Percentiles rank a stretch among this genome's conserved stretches.
Conservation (phyloP, 768 basidiomycete species). For the Pisolithus albus region DNA sequence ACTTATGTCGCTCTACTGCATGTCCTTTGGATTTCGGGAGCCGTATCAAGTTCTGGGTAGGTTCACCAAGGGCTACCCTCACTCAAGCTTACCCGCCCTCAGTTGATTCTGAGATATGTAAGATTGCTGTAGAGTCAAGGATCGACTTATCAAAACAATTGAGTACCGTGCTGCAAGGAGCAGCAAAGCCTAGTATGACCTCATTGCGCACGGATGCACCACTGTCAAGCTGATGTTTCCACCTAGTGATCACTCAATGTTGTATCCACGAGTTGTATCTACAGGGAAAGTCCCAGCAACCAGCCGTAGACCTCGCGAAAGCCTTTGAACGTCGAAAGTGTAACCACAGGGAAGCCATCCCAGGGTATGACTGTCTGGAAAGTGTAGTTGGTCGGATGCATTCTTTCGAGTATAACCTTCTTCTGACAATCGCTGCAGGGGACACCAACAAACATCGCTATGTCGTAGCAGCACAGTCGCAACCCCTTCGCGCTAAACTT, state of each 20-base stretch:
- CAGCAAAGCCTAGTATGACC: conserved; percentile 82
- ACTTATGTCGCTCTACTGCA: conserved; percentile 85
- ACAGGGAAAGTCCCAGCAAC: conserved; percentile 65
- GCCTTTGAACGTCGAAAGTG: conserved; percentile 90
- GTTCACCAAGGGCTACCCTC: conserved; percentile 10
- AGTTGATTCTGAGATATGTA: conserved; percentile 88
- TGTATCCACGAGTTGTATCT: conserved; percentile 92
- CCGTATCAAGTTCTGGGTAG: conserved; percentile 90
- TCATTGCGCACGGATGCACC: conserved; percentile 2
- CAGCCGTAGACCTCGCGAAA: conserved; percentile 84
- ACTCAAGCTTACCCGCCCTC: conserved; percentile 5
- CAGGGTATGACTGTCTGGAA: conserved; percentile 74
- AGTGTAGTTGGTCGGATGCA: conserved; percentile 63
- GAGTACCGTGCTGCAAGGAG: conserved; percentile 72
- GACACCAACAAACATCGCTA: conserved; percentile 89
- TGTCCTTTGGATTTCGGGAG: conserved; percentile 84
- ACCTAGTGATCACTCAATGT: conserved; percentile 96
- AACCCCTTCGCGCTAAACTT: conserved; percentile 59
- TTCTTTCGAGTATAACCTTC: background rate
- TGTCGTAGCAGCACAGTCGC: conserved; percentile 79
- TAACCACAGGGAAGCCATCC: conserved; percentile 86
- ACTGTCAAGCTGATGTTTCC: conserved; percentile 24
- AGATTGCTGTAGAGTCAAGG: conserved; percentile 57
- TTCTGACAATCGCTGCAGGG: conserved; percentile 36
- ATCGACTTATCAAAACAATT: conserved; percentile 75